phyloP scores from a whole-genome alignment of 495 filamentous ascomycete genomes.

The Pseudomonodictys pantanalensis region DNA sequence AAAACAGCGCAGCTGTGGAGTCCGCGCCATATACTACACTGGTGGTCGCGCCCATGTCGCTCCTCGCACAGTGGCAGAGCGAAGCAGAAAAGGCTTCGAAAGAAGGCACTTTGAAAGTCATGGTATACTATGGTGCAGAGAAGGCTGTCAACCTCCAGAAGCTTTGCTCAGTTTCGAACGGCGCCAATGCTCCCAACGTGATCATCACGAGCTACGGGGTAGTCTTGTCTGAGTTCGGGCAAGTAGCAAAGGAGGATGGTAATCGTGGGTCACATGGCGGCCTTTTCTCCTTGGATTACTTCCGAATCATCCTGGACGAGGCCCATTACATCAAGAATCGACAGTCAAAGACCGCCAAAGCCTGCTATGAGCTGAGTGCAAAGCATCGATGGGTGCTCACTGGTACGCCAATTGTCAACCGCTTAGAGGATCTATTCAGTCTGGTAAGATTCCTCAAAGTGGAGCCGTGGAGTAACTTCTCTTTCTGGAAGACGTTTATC shows the following conservation, averaged over 20 bases:
- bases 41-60: constrained; percentile 90
- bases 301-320: constrained; percentile 92
- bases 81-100: constrained; percentile 87
- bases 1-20: constrained; percentile 52
- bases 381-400: constrained; percentile 91
- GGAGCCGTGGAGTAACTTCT: constrained; percentile 97
- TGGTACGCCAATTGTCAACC: constrained; percentile 95
- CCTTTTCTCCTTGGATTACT: constrained; percentile 87
- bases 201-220: constrained; percentile 96
- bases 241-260: constrained; percentile 55
- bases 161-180: constrained; percentile 72
- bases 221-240: constrained; percentile 83
- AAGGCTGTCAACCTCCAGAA: constrained; percentile 71
- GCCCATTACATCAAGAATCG: constrained; percentile 93
- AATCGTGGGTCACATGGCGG: constrained; percentile 63
- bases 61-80: constrained; percentile 93
- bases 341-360: constrained; percentile 76
- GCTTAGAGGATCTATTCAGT: constrained; percentile 94
- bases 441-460: constrained; percentile 87
- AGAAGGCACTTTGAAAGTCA: constrained; percentile 71
- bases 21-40: constrained; percentile 84
- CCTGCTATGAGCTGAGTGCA: constrained; percentile 84
- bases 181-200: constrained; percentile 72
- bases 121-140: constrained; percentile 89
- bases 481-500: constrained; percentile 98